phyloP scores from a whole-genome alignment of 2,329 filamentous ascomycete species.

The Cryphonectria nitschkei region DNA sequence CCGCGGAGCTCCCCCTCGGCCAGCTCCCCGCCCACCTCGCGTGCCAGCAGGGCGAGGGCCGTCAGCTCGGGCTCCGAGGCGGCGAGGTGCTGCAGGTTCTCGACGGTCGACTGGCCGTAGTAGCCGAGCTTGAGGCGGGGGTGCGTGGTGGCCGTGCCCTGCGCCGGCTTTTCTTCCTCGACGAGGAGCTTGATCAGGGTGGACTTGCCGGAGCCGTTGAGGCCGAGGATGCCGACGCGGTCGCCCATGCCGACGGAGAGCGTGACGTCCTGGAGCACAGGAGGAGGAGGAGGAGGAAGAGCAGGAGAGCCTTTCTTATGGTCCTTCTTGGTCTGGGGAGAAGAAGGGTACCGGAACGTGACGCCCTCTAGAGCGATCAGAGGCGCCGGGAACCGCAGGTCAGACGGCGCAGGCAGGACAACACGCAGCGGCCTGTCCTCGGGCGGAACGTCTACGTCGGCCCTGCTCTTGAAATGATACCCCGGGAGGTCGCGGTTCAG shows the following conservation, averaged over 20 bases:
- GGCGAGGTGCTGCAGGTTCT: conserved; percentile 64
- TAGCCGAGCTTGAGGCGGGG: conserved; percentile 72
- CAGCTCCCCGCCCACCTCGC: conserved; percentile 55
- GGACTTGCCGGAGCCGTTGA: conserved; percentile 83
- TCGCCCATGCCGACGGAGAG: conserved; percentile 75
- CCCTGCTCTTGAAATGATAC: conserved; percentile 60
- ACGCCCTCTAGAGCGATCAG: conserved; percentile 73
- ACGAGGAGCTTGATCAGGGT: conserved; percentile 75
- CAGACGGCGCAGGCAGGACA: conserved; percentile 63
- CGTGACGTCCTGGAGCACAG: conserved; percentile 64
- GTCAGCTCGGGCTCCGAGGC: conserved; percentile 57
- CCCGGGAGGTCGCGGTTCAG: conserved; percentile 71
- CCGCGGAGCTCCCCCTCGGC: conserved; percentile 70
- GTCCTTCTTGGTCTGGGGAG: conserved; percentile 17
- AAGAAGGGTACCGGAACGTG: conserved; percentile 62
- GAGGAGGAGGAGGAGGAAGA: conserved; percentile 33
- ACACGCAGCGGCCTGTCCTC: conserved; percentile 64
- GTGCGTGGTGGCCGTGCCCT: conserved; percentile 67
- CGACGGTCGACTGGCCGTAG: conserved; percentile 80
- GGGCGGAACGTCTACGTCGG: conserved; percentile 71
- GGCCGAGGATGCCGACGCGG: conserved; percentile 73
- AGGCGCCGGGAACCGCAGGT: conserved; percentile 75
- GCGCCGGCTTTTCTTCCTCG: conserved; percentile 59
- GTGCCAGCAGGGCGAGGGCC: conserved; percentile 65
- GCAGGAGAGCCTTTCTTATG: no score